A percentile compares a stretch with the other conserved stretches of the same genome.
phyloP scores from a whole-genome alignment of 177 flowering plant genomes.

The Vitis hybrid region DNA sequence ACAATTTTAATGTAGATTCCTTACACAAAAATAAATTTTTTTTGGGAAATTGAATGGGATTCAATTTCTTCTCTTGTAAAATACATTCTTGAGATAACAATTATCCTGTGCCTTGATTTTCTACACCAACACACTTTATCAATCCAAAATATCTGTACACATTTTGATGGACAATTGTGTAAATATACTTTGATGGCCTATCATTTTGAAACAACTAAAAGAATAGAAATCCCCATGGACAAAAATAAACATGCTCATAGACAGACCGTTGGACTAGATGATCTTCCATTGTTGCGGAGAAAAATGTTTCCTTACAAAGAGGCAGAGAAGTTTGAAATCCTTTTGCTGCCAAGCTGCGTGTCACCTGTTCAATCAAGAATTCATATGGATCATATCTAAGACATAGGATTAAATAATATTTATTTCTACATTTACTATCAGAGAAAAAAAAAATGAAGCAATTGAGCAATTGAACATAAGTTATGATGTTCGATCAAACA shows the following conservation, averaged over 20 bases:
- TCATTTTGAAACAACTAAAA: neutral
- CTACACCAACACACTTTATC: too few relatives aligned
- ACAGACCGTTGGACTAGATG: conserved; percentile 61
- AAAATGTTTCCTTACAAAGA: conserved; percentile 87
- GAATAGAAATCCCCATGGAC: conserved; percentile 9
- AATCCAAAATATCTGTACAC: neutral
- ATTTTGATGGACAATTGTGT: neutral
- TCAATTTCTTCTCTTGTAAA: too few relatives aligned
- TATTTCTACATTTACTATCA: neutral
- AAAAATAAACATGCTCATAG: neutral
- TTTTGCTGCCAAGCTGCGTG: conserved; percentile 92
- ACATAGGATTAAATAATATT: conserved; percentile 1
- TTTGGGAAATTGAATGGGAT: too few relatives aligned
- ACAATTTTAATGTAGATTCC: too few relatives aligned
- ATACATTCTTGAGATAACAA: too few relatives aligned
- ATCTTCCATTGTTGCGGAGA: conserved; percentile 79
- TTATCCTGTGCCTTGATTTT: too few relatives aligned
- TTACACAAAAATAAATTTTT: too few relatives aligned
- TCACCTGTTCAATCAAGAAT: conserved; percentile 54
- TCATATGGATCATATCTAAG: neutral
- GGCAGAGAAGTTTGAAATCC: conserved; percentile 78
- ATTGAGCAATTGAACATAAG: neutral
- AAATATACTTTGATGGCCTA: neutral
- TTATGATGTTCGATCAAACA: neutral
- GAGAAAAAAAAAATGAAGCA: neutral